Percentiles rank a stretch among this genome's conserved stretches.
Evolutionary conservation across 257 asterid genomes (phyloP).

Genomic region (Schizonepeta tenuifolia): DNA sequence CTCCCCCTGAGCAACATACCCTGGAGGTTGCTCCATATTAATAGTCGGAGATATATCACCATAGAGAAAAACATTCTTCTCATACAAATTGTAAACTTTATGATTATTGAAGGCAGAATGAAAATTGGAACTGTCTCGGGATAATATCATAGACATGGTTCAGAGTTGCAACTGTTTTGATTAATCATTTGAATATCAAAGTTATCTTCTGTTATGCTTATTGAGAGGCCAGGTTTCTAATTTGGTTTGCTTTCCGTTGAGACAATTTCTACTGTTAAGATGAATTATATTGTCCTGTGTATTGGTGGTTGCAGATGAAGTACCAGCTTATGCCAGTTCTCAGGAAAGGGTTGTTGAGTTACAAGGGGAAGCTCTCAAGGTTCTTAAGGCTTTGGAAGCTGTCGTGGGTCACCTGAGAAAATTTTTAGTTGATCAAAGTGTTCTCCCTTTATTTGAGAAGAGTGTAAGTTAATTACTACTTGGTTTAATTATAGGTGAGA

Average conservation of each 20-base stretch:
- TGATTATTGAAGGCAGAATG: not conserved
- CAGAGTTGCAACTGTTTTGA: not conserved
- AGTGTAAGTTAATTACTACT: slow-evolving; percentile 51
- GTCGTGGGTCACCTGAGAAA: slow-evolving; percentile 79
- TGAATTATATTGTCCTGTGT: slow-evolving; percentile 17
- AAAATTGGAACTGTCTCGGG: slow-evolving; percentile 1
- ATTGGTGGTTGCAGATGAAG: slow-evolving; percentile 55
- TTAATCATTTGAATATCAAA: slow-evolving; percentile 12
- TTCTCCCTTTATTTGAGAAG: slow-evolving; percentile 83
- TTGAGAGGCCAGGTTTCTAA: not conserved
- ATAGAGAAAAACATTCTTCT: no score
- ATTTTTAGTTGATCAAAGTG: slow-evolving; percentile 81
- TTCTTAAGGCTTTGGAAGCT: slow-evolving; percentile 76
- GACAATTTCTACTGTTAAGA: slow-evolving; percentile 21
- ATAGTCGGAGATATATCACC: no score
- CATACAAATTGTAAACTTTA: not conserved
- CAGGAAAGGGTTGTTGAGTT: slow-evolving; percentile 86
- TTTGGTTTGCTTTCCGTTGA: not conserved
- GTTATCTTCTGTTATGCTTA: not conserved
- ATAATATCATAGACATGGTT: slow-evolving; percentile 26
- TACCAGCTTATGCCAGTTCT: slow-evolving; percentile 68
- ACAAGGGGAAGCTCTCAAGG: slow-evolving; percentile 82
- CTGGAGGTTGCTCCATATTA: no score
- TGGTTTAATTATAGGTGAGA: slow-evolving; percentile 13
- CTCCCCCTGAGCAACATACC: no score